Conservation (phyloP, 2,329 filamentous ascomycete genomes). For the Eutypa lata region DNA sequence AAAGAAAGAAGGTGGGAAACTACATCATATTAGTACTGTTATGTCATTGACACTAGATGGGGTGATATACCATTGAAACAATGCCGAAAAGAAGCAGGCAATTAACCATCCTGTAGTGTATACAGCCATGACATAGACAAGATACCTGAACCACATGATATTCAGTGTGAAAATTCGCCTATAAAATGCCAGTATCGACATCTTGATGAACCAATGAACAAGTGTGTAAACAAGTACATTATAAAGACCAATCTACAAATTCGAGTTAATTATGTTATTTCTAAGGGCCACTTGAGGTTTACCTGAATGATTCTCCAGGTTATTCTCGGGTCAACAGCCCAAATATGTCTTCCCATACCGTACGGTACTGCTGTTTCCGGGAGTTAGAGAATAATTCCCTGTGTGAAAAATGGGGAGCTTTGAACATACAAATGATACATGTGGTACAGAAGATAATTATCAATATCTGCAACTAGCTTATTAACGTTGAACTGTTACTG, state of each 20-base stretch:
- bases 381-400: too few relatives aligned
- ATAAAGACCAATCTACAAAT: not conserved
- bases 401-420: too few relatives aligned
- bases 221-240: not conserved
- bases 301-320: not conserved
- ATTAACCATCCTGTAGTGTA: not conserved
- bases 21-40: not conserved
- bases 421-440: not conserved
- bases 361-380: not conserved
- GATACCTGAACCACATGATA: not conserved
- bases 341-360: not conserved
- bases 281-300: not conserved
- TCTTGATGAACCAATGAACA: not conserved
- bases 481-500: not conserved
- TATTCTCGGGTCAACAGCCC: not conserved
- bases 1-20: not conserved
- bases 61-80: not conserved
- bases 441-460: not conserved
- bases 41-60: not conserved
- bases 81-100: not conserved
- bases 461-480: not conserved
- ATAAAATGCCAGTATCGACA: not conserved
- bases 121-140: not conserved
- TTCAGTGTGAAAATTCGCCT: not conserved
- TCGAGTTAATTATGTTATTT: not conserved